Percentiles rank a stretch among this genome's conserved stretches.
These are phyloP conservation scores for Geosmithia putterillii DNA, from an alignment of 2,329 filamentous ascomycete genomes.

Conservation along the genomic window DNA sequence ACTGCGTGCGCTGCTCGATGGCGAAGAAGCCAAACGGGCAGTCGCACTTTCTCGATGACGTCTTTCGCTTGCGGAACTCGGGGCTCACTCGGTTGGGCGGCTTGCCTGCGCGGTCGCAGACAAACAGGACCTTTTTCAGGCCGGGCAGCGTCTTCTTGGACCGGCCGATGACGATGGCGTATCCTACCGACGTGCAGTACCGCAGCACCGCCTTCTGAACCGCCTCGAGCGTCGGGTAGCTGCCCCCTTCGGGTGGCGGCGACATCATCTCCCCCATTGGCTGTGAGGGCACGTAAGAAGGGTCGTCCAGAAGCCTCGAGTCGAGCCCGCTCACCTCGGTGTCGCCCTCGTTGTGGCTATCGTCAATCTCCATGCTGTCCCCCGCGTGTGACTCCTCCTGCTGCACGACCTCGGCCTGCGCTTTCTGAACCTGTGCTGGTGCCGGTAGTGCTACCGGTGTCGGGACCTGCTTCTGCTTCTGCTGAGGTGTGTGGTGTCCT, in stretches of 20 bases:
- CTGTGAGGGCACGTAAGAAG: constrained; percentile 37
- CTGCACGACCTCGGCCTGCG: constrained; percentile 11
- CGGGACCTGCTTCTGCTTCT: constrained; percentile 5
- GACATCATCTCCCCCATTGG: constrained; percentile 50
- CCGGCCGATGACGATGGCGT: constrained; percentile 55
- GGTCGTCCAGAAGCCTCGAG: constrained; percentile 33
- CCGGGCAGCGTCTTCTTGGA: constrained; percentile 58
- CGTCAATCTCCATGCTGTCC: constrained; percentile 42
- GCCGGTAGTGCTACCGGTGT: constrained; percentile 5
- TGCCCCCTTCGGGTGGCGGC: constrained; percentile 50
- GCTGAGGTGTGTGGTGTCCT: constrained; percentile 9
- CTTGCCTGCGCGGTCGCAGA: constrained; percentile 54
- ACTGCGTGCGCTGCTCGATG: constrained; percentile 54
- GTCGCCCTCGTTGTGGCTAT: constrained; percentile 34
- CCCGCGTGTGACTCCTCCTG: constrained; percentile 21
- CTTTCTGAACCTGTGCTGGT: constrained; percentile 4
- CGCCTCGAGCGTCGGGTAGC: constrained; percentile 50
- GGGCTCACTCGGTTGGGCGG: constrained; percentile 49
- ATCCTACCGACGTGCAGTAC: constrained; percentile 56
- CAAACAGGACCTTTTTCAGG: constrained; percentile 55
- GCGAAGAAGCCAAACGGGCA: constrained; percentile 61
- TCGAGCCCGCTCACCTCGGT: constrained; percentile 30
- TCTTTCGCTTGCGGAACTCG: constrained; percentile 52
- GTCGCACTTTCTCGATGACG: constrained; percentile 56
- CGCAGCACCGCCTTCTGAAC: constrained; percentile 51